phyloP scores from a whole-genome alignment of 345 rosid genomes.

The Citrus reticulata region DNA sequence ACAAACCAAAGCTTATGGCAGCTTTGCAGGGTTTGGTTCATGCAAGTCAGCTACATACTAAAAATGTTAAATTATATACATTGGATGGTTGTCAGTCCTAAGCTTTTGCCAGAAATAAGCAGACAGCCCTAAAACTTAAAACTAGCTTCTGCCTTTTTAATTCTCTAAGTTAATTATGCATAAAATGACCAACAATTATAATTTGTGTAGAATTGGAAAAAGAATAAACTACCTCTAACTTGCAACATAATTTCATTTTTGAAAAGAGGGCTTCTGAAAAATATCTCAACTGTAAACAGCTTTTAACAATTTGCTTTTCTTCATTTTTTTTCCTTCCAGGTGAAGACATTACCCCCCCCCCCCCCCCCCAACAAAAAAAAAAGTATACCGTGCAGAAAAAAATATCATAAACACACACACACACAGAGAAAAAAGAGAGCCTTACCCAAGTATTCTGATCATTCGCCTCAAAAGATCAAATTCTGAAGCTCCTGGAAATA shows the following conservation, averaged over 20 bases:
- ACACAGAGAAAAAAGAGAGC: constrained; percentile 3
- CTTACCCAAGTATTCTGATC: constrained; percentile 89
- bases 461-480: constrained; percentile 92
- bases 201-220: neutral
- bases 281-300: neutral
- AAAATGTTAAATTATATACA: no score
- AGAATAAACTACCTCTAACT: neutral
- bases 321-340: neutral
- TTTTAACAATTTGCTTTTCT: neutral
- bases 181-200: neutral
- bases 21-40: neutral
- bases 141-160: neutral
- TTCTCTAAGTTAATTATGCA: neutral
- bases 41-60: neutral
- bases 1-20: neutral
- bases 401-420: neutral
- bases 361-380: neutral
- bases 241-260: neutral
- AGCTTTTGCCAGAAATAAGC: neutral
- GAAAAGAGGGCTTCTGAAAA: neutral
- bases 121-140: neutral
- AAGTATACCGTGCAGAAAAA: neutral
- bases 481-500: constrained; percentile 99
- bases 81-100: neutral
- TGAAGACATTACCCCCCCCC: neutral